phyloP scores from a whole-genome alignment of 2,329 filamentous ascomycete species.

The Knoxdaviesia proteae region DNA sequence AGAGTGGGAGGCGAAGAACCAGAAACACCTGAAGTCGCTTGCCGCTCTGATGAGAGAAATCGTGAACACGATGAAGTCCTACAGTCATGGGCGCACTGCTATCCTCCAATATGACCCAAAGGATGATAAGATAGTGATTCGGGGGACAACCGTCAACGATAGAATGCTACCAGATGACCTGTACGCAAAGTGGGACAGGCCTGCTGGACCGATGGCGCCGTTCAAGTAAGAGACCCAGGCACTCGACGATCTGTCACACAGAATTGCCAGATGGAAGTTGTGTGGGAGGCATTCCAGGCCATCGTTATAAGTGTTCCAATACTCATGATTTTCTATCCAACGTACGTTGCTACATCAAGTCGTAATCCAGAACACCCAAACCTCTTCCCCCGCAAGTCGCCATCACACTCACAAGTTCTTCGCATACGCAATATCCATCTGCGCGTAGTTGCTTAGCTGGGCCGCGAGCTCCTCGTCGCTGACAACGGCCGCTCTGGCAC shows the following conservation, averaged over 20 bases:
- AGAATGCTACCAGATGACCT: constrained; percentile 12
- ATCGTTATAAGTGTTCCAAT: no score
- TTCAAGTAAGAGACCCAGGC: no score
- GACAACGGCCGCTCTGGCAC: constrained; percentile 4
- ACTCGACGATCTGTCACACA: no score
- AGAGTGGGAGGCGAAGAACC: constrained; percentile 15
- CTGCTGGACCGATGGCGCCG: no score
- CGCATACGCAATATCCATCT: constrained; percentile 14
- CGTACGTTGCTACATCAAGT: no score
- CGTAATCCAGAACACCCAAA: no score
- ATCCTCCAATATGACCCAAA: constrained; percentile 8
- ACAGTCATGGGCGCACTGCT: constrained; percentile 5
- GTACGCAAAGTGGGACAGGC: constrained; percentile 9
- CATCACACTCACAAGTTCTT: constrained; percentile 3
- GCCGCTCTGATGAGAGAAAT: constrained; percentile 14
- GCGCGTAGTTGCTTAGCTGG: constrained; percentile 15
- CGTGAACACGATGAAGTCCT: constrained; percentile 9
- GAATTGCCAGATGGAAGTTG: no score
- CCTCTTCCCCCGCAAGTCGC: no score
- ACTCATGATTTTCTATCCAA: no score
- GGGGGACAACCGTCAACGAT: constrained; percentile 4
- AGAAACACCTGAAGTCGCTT: constrained; percentile 11
- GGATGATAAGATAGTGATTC: constrained; percentile 9
- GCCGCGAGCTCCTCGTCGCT: constrained; percentile 17
- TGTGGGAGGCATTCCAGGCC: no score